These are phyloP conservation scores for Ensete ventricosum DNA, from an alignment of 176 grass and related monocot genomes.

Conservation along the genomic window DNA sequence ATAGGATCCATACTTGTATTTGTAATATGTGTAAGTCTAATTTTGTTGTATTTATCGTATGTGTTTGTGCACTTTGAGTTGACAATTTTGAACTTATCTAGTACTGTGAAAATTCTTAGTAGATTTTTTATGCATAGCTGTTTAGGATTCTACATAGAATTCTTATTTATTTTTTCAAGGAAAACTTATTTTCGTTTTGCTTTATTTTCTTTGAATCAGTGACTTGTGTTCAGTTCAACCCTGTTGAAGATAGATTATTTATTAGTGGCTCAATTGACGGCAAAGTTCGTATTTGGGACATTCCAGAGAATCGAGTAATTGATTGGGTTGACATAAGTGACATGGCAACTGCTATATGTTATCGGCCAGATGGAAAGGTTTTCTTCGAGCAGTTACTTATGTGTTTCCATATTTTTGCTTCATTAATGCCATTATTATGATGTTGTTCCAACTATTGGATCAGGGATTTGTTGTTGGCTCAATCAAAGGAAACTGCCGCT, in stretches of 20 bases:
- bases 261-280: constrained; percentile 91
- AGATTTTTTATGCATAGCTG: not conserved
- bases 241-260: constrained; percentile 62
- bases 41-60: not conserved
- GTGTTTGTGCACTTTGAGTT: not conserved
- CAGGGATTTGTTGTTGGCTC: constrained; percentile 89
- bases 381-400: not conserved
- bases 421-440: not conserved
- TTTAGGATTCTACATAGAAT: not conserved
- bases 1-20: not conserved
- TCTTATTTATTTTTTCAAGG: not conserved
- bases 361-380: constrained; percentile 78
- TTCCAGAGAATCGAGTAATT: constrained; percentile 59
- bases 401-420: not conserved
- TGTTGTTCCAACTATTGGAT: not conserved
- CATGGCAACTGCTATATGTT: constrained; percentile 71
- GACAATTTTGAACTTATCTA: not conserved
- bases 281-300: constrained; percentile 83
- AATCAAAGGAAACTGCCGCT: constrained; percentile 57
- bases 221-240: constrained; percentile 85
- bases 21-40: not conserved
- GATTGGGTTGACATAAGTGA: constrained; percentile 81
- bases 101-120: not conserved
- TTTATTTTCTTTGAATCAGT: constrained; percentile 40
- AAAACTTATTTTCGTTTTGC: not conserved